These are phyloP conservation scores for Candida neerlandica DNA, from an alignment of 1,139 yeast genomes.

Conservation along the genomic window DNA sequence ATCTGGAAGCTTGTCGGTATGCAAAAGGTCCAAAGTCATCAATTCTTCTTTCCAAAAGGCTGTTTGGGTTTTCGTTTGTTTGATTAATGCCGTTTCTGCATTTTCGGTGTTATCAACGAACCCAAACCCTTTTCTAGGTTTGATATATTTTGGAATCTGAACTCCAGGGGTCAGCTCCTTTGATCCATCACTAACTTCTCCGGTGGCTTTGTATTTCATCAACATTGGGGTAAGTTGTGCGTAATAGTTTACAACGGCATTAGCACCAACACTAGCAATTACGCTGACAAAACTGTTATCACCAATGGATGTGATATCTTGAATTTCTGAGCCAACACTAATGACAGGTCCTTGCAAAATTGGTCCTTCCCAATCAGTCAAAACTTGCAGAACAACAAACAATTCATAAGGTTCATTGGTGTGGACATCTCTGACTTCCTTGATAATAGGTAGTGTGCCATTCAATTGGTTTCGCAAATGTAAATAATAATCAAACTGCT, in stretches of 20 bases:
- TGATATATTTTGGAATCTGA: conserved; percentile 22
- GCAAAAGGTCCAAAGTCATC: conserved; percentile 17
- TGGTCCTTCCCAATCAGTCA: conserved; percentile 17
- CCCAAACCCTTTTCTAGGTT: conserved; percentile 43
- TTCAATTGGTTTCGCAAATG: conserved; percentile 22
- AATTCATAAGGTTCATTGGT: conserved; percentile 17
- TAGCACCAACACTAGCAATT: conserved; percentile 23
- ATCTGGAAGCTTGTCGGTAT: conserved; percentile 18
- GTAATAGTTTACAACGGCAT: conserved; percentile 23
- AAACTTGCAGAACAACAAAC: conserved; percentile 17
- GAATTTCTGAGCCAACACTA: not conserved
- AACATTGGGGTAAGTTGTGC: conserved; percentile 38
- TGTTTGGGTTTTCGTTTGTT: conserved; percentile 7
- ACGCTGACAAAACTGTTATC: conserved; percentile 23
- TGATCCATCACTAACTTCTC: conserved; percentile 5
- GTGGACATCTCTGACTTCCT: conserved; percentile 14
- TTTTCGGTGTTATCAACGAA: conserved; percentile 30
- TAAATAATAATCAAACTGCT: conserved; percentile 24
- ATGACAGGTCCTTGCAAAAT: conserved; percentile 29
- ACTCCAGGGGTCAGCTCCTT: conserved; percentile 5
- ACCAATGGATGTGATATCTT: conserved; percentile 14
- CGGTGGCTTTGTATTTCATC: conserved; percentile 20
- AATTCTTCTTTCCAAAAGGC: conserved; percentile 19
- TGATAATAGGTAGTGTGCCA: conserved; percentile 6
- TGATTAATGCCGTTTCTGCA: conserved; percentile 9